Evolutionary conservation across 108 stramenopile genomes (phyloP), one percentile per base, ranked within the genome.

Genomic region (Cyclostephanos invisitatus): DNA sequence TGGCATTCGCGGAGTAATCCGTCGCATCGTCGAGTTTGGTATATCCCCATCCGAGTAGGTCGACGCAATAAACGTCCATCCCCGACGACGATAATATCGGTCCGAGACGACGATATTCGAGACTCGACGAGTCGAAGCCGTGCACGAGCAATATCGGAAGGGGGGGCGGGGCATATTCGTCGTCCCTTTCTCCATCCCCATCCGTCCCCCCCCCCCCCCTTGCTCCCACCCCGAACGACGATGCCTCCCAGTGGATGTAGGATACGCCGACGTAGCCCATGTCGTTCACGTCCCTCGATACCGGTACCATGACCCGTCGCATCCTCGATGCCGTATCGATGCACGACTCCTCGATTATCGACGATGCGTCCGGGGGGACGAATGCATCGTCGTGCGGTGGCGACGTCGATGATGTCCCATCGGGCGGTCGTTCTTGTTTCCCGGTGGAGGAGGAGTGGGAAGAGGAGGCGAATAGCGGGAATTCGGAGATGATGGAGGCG

Each of bases 21-120:
- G 44, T 65, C 15, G 92, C 82, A 0, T 90, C 82, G 0, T 90
- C 84, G 35, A 91, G 59, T 49, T 98, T 87, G 21, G 93, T 90
- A 70, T 89, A 98, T 54, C 97, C 97, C 97, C 97, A 98, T 18
- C 97, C 97, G 48, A 96, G 65, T 7, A 98, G 71, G 62, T 97
- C 96, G n/a, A 97, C 91, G 17, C 92, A 89, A 70, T 96, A 96
- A 0, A 87, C 86, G 68, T 96, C 92, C 20, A 93, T 72, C 15
- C 87, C 87, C 28, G 66, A 60, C 0, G 85, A 71, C n/a, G 91
- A 87, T 15, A 98, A 76, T 42, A 67, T 54, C 9, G 92, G 85
- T 9, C 91, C 86, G 51, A 98, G 78, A 11, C 91, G 80, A 18
- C 91, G 86, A 59, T 77, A 94, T 83, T 98, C 97, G 46, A 97